phyloP scores from a whole-genome alignment of 1,284 basidiomycete species.

The Tilletiaria anomala region DNA sequence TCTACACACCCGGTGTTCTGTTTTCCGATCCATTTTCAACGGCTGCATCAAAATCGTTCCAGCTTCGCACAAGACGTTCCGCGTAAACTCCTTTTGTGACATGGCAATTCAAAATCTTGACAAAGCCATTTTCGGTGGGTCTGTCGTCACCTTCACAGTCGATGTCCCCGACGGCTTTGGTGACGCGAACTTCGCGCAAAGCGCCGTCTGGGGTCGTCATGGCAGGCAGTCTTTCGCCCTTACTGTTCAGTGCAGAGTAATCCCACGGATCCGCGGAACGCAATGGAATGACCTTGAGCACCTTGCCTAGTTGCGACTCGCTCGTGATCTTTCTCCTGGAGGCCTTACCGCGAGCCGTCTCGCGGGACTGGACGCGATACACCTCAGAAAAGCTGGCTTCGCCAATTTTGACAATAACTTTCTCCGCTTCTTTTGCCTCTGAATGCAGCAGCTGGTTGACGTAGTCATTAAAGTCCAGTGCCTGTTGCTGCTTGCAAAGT shows the following conservation, averaged over 20 bases:
- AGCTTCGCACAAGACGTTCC: constrained; percentile 56
- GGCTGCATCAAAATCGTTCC: constrained; percentile 62
- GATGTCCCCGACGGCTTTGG: too few relatives aligned
- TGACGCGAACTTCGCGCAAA: constrained; percentile 72
- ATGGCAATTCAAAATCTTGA: too few relatives aligned
- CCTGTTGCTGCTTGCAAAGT: too few relatives aligned
- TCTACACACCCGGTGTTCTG: constrained; percentile 58
- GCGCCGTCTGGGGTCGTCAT: constrained; percentile 53
- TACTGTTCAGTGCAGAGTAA: too few relatives aligned
- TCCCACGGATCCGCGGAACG: constrained; percentile 14
- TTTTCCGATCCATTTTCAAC: constrained; percentile 60
- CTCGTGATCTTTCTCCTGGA: not conserved
- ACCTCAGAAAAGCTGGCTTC: constrained; percentile 96
- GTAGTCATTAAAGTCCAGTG: too few relatives aligned
- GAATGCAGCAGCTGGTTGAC: not conserved
- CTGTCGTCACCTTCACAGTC: too few relatives aligned
- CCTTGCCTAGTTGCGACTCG: constrained; percentile 44
- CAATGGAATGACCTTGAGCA: constrained; percentile 68
- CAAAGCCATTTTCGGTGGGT: too few relatives aligned
- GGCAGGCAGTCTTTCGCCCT: constrained; percentile 14
- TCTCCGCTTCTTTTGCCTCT: not conserved
- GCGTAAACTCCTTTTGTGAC: too few relatives aligned
- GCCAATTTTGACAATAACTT: constrained; percentile 55
- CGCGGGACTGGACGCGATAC: constrained; percentile 45
- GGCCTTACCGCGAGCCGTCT: not conserved